phyloP scores from a whole-genome alignment of 352 stramenopile genomes.

The Pythium rhizo-oryzae region DNA sequence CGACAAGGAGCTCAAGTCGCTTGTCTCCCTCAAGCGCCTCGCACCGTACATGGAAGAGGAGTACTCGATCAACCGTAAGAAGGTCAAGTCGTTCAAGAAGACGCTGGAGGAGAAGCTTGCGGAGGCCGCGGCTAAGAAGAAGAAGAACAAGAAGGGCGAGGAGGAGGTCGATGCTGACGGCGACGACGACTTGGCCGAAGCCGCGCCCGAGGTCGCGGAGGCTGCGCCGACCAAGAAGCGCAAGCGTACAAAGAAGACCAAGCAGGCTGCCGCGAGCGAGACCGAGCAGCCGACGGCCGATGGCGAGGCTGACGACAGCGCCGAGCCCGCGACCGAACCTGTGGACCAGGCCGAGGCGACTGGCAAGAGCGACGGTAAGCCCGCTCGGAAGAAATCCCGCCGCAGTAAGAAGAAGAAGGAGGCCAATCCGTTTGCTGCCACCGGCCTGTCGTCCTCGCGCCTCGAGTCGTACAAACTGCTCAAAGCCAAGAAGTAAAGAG shows the following conservation, averaged over 20 bases:
- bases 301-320: constrained; percentile 23
- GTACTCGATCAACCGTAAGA: constrained; percentile 60
- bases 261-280: constrained; percentile 26
- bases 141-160: constrained; percentile 35
- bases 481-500: constrained; percentile 67
- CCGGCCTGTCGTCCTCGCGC: constrained; percentile 69
- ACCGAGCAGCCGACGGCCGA: constrained; percentile 1
- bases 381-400: constrained; percentile 53
- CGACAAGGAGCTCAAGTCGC: constrained; percentile 96
- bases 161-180: constrained; percentile 14
- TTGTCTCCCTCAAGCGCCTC: constrained; percentile 97
- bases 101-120: constrained; percentile 68
- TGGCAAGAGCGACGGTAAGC: neutral
- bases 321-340: neutral
- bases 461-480: constrained; percentile 84
- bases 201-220: constrained; percentile 18
- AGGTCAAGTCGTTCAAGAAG: constrained; percentile 69
- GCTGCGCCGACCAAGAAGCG: constrained; percentile 61
- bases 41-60: constrained; percentile 93
- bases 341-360: constrained; percentile 13
- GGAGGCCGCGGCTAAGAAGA: constrained; percentile 46
- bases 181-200: neutral
- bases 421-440: constrained; percentile 44
- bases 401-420: constrained; percentile 67
- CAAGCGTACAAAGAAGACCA: constrained; percentile 70